Evolutionary conservation across 129 eudicot species (phyloP), one percentile per base, ranked within the genome.

Genomic region (Solidago caesia): DNA sequence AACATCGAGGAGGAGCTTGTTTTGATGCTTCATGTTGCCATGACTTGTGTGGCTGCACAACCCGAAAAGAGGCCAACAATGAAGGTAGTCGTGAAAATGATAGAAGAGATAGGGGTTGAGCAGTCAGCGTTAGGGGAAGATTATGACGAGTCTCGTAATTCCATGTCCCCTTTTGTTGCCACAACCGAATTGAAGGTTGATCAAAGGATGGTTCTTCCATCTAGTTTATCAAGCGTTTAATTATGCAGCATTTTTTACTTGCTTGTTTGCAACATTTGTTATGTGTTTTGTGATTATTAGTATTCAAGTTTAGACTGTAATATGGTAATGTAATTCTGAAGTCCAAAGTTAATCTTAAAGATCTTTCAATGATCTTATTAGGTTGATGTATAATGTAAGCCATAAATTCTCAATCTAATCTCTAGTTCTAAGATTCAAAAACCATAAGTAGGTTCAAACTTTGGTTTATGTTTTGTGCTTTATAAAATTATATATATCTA

Each of bases 81-180:
- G 99, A 26, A 64, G 64, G 84, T 88, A 74, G 99, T 94, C 16
- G 88, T 81, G 67, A 94, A 87, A 72, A 74, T 94, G 96, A 84
- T 91, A 2, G 97, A 94, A 79, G 99, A 94, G 49, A 90, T 94
- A n/a, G 75, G 99, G 79, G 99, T 88, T 59, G 99, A 94, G 87
- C 91, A 86, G 45, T 94, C 99, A 29, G 97, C 97, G n/a, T 44
- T 90, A 39, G 89, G 97, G 53, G 99, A 94, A 60, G 97, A 90
- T 26, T 90, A 88, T 4, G 96, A 91, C 26, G 99, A 94, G 59
- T 90, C 97, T 0, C 87, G 97, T 15, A 89, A 85, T 58, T 94
- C 99, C 4, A 80, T 93, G 16, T 93, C 98, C 10, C 91, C 91
- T 43, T 93, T 96, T 14, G 75, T 89, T 16, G 87, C 85, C 7